phyloP scores from a whole-genome alignment of 148 eudicot genomes.

The Vaccinium macrocarpon region DNA sequence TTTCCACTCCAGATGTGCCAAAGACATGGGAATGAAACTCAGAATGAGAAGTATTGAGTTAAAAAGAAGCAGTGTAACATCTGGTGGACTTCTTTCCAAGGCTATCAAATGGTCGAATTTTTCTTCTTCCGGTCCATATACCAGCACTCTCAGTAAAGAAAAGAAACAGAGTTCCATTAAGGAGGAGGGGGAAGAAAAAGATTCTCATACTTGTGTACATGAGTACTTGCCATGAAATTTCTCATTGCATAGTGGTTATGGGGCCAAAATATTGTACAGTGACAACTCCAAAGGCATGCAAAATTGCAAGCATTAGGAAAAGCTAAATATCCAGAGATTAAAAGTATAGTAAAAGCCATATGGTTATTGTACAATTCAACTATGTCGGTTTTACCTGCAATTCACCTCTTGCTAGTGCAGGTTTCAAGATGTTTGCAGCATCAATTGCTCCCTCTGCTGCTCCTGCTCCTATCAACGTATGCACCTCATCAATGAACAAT shows the following conservation, averaged over 20 bases:
- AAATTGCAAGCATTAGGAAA: neutral
- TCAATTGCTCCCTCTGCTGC: constrained; percentile 98
- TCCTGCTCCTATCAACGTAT: constrained; percentile 87
- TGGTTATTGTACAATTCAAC: neutral
- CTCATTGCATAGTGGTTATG: neutral
- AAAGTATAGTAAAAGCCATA: neutral
- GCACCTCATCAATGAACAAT: constrained; percentile 89
- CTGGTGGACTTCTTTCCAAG: neutral
- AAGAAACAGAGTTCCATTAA: neutral
- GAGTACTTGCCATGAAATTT: neutral
- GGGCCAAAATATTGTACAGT: neutral
- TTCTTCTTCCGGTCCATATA: neutral
- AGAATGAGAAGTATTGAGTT: neutral
- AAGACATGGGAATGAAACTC: neutral
- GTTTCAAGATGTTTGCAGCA: constrained; percentile 93
- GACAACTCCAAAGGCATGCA: neutral
- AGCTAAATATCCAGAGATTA: neutral
- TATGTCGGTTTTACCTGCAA: constrained; percentile 51
- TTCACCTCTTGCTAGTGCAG: constrained; percentile 95
- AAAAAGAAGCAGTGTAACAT: neutral
- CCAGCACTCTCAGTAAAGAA: neutral
- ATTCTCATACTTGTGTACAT: neutral
- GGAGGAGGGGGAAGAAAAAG: neutral
- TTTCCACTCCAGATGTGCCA: neutral
- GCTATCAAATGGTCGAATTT: neutral